phyloP scores from a whole-genome alignment of 371 early-diverging fungal genomes.

The Chytridiales sp. region DNA sequence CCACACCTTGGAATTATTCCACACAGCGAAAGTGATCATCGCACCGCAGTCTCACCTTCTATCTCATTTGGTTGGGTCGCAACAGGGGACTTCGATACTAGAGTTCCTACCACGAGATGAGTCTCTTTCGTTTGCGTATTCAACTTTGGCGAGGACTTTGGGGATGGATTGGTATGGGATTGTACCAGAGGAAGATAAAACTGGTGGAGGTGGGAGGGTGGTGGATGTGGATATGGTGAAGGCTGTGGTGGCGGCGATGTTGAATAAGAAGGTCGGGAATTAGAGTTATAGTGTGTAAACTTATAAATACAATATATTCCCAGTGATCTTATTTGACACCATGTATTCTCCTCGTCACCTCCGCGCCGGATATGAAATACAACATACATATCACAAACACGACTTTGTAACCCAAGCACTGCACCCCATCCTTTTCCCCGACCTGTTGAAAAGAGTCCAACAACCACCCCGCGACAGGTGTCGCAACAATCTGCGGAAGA shows the following conservation, averaged over 20 bases:
- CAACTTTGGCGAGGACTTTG: neutral
- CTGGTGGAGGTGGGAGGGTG: neutral
- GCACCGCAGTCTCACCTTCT: no score
- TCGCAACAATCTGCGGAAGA: conserved; percentile 39
- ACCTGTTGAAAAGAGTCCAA: conserved; percentile 34
- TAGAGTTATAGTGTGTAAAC: neutral
- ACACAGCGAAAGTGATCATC: no score
- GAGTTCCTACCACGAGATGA: no score
- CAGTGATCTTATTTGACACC: conserved; percentile 16
- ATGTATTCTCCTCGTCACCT: conserved; percentile 26
- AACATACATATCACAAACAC: conserved; percentile 33
- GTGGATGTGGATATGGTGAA: conserved; percentile 31
- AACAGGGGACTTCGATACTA: no score
- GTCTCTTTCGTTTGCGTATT: no score
- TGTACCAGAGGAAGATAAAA: neutral
- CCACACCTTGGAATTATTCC: no score
- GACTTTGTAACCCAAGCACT: conserved; percentile 42
- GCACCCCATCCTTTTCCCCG: conserved; percentile 19
- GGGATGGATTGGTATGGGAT: neutral
- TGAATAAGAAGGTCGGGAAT: conserved; percentile 22
- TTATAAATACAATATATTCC: neutral
- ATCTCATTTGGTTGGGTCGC: no score
- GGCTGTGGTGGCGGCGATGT: conserved; percentile 53
- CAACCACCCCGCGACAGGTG: conserved; percentile 41
- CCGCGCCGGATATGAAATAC: conserved; percentile 32